phyloP scores from a whole-genome alignment of 1,284 basidiomycete genomes.

The Hortiboletus rubellus region DNA sequence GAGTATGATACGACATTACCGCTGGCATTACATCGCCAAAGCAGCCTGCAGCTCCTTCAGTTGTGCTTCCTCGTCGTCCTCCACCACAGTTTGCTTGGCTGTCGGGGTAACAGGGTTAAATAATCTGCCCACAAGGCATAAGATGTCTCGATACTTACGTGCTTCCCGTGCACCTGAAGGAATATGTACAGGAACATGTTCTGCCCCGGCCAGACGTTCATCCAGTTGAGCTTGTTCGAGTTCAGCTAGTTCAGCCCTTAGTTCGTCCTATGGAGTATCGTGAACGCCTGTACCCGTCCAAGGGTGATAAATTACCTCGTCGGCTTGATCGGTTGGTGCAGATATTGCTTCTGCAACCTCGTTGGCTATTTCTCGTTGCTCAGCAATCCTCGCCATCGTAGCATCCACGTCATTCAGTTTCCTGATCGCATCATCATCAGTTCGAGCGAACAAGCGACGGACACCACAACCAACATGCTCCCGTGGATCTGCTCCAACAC shows the following conservation, averaged over 20 bases:
- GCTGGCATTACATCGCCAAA: slow-evolving; percentile 70
- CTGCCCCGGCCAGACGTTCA: slow-evolving; percentile 84
- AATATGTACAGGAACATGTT: slow-evolving; percentile 87
- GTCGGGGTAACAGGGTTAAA: slow-evolving; percentile 3
- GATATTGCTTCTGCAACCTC: slow-evolving; percentile 97
- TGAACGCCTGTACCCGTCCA: slow-evolving; percentile 6
- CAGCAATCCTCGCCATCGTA: slow-evolving; percentile 88
- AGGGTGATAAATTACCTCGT: slow-evolving; percentile 62
- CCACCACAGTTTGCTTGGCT: slow-evolving; percentile 50
- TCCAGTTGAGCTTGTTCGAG: slow-evolving; percentile 93
- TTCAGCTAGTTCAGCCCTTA: slow-evolving; percentile 84
- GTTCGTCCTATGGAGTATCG: slow-evolving; percentile 61
- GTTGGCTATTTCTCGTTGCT: slow-evolving; percentile 92
- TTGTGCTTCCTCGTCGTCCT: slow-evolving; percentile 93
- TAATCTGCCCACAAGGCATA: background rate
- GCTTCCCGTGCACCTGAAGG: slow-evolving; percentile 65
- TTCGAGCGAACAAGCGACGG: background rate
- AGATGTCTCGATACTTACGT: slow-evolving; percentile 45
- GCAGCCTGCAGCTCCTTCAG: slow-evolving; percentile 91
- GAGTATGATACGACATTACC: slow-evolving; percentile 12
- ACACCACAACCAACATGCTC: slow-evolving; percentile 67
- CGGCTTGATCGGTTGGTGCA: slow-evolving; percentile 68
- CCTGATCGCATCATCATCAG: slow-evolving; percentile 43
- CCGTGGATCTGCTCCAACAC: slow-evolving; percentile 93
- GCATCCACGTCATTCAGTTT: slow-evolving; percentile 90